These are phyloP conservation scores for Clitoria ternatea DNA, from an alignment of 306 rosid genomes.

Conservation along the genomic window DNA sequence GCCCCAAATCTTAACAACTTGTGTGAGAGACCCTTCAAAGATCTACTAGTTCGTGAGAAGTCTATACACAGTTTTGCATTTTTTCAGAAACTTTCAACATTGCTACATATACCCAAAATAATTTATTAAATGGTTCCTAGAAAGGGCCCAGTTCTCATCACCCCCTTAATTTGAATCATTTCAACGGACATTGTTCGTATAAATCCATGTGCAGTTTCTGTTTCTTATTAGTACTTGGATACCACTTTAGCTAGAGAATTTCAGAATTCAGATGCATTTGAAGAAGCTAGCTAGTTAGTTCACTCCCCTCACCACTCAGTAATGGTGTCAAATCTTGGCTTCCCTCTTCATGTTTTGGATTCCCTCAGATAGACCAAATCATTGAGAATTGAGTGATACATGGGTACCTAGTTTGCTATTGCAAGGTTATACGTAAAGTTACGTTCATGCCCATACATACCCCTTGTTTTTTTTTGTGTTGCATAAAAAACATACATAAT, in stretches of 20 bases:
- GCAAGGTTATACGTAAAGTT: not conserved
- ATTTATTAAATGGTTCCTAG: not conserved
- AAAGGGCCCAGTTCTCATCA: not conserved
- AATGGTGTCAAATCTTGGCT: constrained; percentile 47
- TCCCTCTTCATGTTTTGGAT: constrained; percentile 31
- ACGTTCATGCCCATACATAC: not conserved
- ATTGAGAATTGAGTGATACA: not conserved
- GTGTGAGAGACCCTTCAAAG: constrained; percentile 18
- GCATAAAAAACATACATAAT: too few relatives aligned
- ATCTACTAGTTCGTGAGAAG: not conserved
- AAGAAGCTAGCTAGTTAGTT: not conserved
- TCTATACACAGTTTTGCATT: not conserved
- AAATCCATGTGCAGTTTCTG: constrained; percentile 22
- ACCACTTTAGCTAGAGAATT: not conserved
- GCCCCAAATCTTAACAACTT: constrained; percentile 8
- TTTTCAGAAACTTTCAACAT: not conserved
- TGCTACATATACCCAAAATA: not conserved
- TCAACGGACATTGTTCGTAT: not conserved
- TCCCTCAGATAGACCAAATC: constrained; percentile 25
- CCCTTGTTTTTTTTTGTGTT: not conserved
- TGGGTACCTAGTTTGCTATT: not conserved
- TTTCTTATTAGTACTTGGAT: not conserved
- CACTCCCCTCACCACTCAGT: constrained; percentile 31
- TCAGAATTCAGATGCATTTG: constrained; percentile 9
- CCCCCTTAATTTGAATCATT: not conserved